Evolutionary conservation across 2,329 filamentous ascomycete genomes (phyloP).

Genomic region (Elsinoe perseae): DNA sequence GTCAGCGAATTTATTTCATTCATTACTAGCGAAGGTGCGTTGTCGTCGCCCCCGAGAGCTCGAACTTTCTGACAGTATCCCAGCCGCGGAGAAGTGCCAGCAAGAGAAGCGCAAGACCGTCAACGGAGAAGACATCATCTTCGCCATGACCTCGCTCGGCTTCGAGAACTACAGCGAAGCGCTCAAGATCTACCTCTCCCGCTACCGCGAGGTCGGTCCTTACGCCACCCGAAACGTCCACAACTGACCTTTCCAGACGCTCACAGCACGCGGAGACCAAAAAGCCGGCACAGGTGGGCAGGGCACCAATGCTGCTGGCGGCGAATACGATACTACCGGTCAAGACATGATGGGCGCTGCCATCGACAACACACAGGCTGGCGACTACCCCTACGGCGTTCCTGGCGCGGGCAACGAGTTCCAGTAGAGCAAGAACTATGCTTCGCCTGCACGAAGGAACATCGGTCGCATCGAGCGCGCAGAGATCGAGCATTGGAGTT

Average conservation of each 20-base stretch:
- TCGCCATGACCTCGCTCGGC: constrained; percentile 96
- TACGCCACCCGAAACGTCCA: background rate
- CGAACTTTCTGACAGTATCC: constrained; percentile 16
- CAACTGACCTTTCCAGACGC: constrained; percentile 55
- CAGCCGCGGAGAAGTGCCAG: constrained; percentile 97
- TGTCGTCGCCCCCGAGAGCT: background rate
- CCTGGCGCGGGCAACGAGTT: constrained; percentile 17
- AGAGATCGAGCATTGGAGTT: background rate
- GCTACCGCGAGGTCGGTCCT: constrained; percentile 78
- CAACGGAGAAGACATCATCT: constrained; percentile 96
- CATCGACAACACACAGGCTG: constrained; percentile 37
- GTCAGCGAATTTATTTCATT: constrained; percentile 99
- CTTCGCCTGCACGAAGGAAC: background rate
- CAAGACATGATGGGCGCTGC: constrained; percentile 36
- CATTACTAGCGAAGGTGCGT: constrained; percentile 95
- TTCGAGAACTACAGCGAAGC: constrained; percentile 99
- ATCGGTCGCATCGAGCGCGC: background rate
- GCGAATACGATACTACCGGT: constrained; percentile 25
- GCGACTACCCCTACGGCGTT: constrained; percentile 30
- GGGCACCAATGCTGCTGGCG: constrained; percentile 29
- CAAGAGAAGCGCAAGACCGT: constrained; percentile 99
- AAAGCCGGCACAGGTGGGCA: constrained; percentile 42
- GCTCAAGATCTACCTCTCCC: constrained; percentile 93
- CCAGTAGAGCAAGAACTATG: constrained; percentile 2
- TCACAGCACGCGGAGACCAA: constrained; percentile 65